phyloP scores from a whole-genome alignment of 768 basidiomycete genomes.

The Leccinum longicurvipes region DNA sequence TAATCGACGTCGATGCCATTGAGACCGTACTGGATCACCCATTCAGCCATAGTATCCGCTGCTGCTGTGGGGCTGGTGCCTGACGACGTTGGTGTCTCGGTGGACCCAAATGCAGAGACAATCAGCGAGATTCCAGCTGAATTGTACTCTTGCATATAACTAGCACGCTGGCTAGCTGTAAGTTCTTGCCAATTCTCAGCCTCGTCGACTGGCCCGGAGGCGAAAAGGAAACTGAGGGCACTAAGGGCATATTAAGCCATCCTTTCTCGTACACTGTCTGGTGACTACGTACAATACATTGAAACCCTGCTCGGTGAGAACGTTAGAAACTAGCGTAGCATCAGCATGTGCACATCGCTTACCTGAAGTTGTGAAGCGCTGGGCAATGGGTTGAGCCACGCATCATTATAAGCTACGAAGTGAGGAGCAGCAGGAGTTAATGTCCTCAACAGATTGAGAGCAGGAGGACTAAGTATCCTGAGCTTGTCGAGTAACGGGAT shows the following conservation, averaged over 20 bases:
- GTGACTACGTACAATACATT: constrained; percentile 32
- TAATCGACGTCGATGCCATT: constrained; percentile 57
- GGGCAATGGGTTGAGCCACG: constrained; percentile 44
- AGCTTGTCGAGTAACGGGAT: constrained; percentile 23
- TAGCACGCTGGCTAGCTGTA: constrained; percentile 35
- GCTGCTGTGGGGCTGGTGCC: constrained; percentile 35
- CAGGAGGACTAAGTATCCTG: constrained; percentile 18
- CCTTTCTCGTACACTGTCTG: not conserved
- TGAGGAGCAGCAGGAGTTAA: constrained; percentile 44
- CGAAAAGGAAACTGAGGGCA: constrained; percentile 41
- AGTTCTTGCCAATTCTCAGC: constrained; percentile 45
- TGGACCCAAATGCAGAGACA: constrained; percentile 53
- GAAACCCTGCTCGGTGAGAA: constrained; percentile 25
- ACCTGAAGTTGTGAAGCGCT: constrained; percentile 43
- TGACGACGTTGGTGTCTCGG: constrained; percentile 39
- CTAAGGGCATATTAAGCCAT: constrained; percentile 16
- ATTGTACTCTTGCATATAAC: constrained; percentile 45
- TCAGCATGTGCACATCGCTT: not conserved
- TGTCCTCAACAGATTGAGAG: constrained; percentile 20
- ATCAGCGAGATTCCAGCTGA: constrained; percentile 57
- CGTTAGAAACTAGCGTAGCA: not conserved
- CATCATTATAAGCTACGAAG: constrained; percentile 43
- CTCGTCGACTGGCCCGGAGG: constrained; percentile 42
- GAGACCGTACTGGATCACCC: constrained; percentile 46
- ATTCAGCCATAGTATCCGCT: constrained; percentile 44